Conservation (phyloP, 2,329 filamentous ascomycete genomes). For the Xylaria arbuscula region DNA sequence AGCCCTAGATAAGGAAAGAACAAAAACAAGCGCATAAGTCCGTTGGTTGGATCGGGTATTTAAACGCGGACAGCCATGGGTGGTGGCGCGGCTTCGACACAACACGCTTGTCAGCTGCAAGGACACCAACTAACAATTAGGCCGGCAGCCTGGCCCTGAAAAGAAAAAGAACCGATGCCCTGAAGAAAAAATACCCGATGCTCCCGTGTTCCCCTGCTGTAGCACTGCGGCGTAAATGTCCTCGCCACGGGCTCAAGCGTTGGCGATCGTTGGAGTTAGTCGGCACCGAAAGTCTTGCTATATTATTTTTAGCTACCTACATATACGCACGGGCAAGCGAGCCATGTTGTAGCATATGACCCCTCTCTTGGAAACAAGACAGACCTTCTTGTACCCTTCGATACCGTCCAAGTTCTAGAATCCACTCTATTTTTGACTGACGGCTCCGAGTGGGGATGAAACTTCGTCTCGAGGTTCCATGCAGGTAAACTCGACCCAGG, state of each 20-base stretch:
- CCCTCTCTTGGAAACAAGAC: neutral
- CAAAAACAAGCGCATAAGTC: neutral
- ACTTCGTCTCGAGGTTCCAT: neutral
- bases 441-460: neutral
- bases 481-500: neutral
- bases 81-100: neutral
- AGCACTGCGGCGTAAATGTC: slow-evolving; percentile 10
- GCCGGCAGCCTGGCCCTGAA: neutral
- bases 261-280: slow-evolving; percentile 5
- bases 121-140: neutral
- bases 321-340: neutral
- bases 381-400: neutral
- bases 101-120: slow-evolving; percentile 14
- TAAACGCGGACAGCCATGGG: slow-evolving; percentile 2
- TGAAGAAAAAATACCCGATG: neutral
- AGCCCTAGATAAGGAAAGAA: neutral
- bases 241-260: neutral
- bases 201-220: slow-evolving; percentile 17
- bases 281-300: slow-evolving; percentile 3
- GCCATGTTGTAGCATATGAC: neutral
- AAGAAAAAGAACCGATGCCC: too few relatives aligned
- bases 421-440: neutral
- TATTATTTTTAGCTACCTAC: slow-evolving; percentile 8
- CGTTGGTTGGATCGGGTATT: slow-evolving; percentile 9
- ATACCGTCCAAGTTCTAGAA: neutral